These are phyloP conservation scores for Cerioporus squamosus DNA, from an alignment of 1,284 basidiomycete species.

Conservation along the genomic window DNA sequence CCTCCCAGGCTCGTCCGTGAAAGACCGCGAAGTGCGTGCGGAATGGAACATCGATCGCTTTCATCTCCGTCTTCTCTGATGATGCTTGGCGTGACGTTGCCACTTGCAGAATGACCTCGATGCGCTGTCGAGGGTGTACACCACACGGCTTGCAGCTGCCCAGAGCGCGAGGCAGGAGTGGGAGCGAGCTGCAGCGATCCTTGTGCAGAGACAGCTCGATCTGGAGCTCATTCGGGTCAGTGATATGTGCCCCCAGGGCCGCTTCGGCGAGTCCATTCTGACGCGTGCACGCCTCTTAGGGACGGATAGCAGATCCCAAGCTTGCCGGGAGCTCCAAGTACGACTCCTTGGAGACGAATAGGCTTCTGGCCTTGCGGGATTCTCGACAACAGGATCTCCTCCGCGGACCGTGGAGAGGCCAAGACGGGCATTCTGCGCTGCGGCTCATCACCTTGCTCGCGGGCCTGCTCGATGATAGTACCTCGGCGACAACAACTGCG, in stretches of 20 bases:
- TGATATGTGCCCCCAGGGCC: neutral
- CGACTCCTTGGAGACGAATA: conserved; percentile 36
- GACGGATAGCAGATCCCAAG: conserved; percentile 22
- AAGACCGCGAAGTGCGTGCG: conserved; percentile 11
- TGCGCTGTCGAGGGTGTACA: conserved; percentile 26
- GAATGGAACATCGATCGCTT: conserved; percentile 10
- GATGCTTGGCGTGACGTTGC: neutral
- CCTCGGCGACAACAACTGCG: neutral
- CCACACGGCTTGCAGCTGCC: conserved; percentile 23
- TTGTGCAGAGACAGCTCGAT: conserved; percentile 25
- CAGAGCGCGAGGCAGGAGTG: conserved; percentile 29
- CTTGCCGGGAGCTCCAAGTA: conserved; percentile 33
- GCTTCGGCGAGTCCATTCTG: neutral
- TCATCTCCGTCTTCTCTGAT: conserved; percentile 19
- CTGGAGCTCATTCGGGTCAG: conserved; percentile 28
- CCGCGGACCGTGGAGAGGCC: conserved; percentile 34
- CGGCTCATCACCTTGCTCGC: conserved; percentile 37
- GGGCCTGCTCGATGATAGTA: conserved; percentile 25
- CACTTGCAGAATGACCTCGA: conserved; percentile 5
- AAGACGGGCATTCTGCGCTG: conserved; percentile 36
- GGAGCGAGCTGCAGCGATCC: conserved; percentile 31
- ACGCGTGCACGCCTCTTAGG: conserved; percentile 9
- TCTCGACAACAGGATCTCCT: conserved; percentile 40
- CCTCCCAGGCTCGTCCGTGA: neutral
- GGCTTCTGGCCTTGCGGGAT: conserved; percentile 39